phyloP scores from a whole-genome alignment of 192 early-diverging fungal genomes.

The Oehlia diaphana region DNA sequence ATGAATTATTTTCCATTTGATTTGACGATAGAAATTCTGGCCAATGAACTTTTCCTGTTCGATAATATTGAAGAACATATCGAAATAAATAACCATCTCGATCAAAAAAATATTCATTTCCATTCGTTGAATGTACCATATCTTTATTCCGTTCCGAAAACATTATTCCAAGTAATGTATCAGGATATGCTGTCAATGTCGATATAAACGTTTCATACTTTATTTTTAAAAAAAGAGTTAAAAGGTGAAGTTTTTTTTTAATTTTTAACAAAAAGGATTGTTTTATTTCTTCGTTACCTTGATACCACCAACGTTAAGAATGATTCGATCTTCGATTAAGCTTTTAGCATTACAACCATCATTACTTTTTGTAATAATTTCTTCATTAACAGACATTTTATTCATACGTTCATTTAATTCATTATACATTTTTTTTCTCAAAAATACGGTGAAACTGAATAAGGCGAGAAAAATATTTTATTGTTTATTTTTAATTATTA shows the following conservation, averaged over 20 bases:
- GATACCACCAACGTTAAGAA: slow-evolving; percentile 16
- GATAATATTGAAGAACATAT: slow-evolving; percentile 25
- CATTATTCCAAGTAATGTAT: slow-evolving; percentile 24
- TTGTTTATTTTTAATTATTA: too few relatives aligned
- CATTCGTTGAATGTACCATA: slow-evolving; percentile 13
- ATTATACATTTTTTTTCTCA: background rate
- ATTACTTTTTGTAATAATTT: background rate
- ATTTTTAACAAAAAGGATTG: background rate
- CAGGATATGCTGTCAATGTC: slow-evolving; percentile 17
- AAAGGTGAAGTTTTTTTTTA: background rate
- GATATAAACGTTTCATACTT: slow-evolving; percentile 14
- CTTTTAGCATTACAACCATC: background rate
- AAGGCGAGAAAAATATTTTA: background rate
- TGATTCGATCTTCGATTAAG: background rate
- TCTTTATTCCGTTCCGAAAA: slow-evolving; percentile 20
- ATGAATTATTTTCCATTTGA: background rate
- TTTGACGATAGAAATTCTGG: background rate
- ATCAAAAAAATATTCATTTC: slow-evolving; percentile 29
- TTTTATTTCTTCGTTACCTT: background rate
- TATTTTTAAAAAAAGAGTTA: background rate
- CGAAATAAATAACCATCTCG: slow-evolving; percentile 24
- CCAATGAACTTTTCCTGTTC: slow-evolving; percentile 20
- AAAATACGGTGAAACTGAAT: too few relatives aligned
- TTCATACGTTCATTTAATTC: background rate
- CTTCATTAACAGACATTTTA: background rate